A percentile compares a stretch with the other conserved stretches of the same genome.
These are phyloP conservation scores for Takashimella tepidaria DNA, from an alignment of 1,284 basidiomycete genomes.

Conservation along the genomic window DNA sequence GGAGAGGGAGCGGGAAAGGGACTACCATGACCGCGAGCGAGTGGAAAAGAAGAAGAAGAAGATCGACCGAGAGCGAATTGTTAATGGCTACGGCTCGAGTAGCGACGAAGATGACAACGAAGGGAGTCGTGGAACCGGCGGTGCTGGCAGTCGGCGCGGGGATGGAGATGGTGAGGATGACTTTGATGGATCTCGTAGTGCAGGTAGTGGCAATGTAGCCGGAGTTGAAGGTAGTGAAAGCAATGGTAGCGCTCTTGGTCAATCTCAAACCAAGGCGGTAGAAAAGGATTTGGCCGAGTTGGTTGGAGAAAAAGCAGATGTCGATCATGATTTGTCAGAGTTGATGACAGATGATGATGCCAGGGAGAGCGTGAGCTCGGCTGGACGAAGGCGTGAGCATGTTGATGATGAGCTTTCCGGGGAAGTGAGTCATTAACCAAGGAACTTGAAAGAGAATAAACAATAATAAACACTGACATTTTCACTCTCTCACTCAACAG, in stretches of 20 bases:
- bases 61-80: constrained; percentile 27
- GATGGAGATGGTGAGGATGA: constrained; percentile 1
- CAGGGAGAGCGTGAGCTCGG: constrained; percentile 9
- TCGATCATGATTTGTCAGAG: constrained; percentile 25
- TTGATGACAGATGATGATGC: constrained; percentile 26
- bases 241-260: constrained; percentile 1
- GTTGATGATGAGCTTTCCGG: constrained; percentile 33
- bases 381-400: constrained; percentile 26
- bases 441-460: background rate
- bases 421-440: constrained; percentile 18
- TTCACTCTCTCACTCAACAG: constrained; percentile 12
- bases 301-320: constrained; percentile 21
- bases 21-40: constrained; percentile 19
- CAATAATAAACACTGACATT: background rate
- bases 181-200: too few species aligned
- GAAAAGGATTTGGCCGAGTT: constrained; percentile 27
- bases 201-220: too few species aligned
- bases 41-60: constrained; percentile 13
- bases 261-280: constrained; percentile 2
- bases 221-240: background rate
- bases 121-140: background rate
- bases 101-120: constrained; percentile 21
- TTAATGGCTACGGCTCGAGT: constrained; percentile 34
- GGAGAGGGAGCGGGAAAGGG: too few species aligned
- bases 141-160: background rate